Conservation (phyloP, 73 alveolate species). For the Paramecium octaurelia region DNA sequence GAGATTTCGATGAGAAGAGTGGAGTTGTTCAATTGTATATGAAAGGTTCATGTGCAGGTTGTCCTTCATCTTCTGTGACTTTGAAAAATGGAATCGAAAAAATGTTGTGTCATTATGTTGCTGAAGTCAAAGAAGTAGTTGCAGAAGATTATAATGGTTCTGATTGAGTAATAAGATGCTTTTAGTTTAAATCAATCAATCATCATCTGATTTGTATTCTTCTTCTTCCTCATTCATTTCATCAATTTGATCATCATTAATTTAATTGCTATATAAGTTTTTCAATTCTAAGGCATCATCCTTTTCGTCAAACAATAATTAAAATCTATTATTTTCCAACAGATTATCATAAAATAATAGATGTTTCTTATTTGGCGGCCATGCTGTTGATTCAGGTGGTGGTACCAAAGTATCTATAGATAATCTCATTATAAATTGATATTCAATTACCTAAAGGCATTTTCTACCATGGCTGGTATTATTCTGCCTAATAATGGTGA, state of each 20-base stretch:
- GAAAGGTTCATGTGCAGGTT: conserved; percentile 93
- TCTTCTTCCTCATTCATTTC: conserved; percentile 63
- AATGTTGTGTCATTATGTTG: conserved; percentile 83
- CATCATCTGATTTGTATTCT: conserved; percentile 56
- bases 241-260: conserved; percentile 39
- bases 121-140: conserved; percentile 76
- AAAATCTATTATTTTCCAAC: conserved; percentile 63
- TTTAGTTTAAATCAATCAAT: neutral
- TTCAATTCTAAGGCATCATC: conserved; percentile 64
- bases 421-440: neutral
- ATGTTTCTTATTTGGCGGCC: conserved; percentile 61
- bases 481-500: conserved; percentile 72
- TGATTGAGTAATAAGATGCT: conserved; percentile 6
- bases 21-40: conserved; percentile 76
- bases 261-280: neutral
- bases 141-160: conserved; percentile 67
- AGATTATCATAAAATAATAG: conserved; percentile 57
- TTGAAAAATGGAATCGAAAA: conserved; percentile 85
- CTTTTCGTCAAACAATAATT: conserved; percentile 66
- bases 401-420: conserved; percentile 73
- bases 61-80: conserved; percentile 85
- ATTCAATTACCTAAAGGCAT: conserved; percentile 39
- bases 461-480: conserved; percentile 73
- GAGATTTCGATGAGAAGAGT: conserved; percentile 75
- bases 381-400: conserved; percentile 46